These are phyloP conservation scores for Xylaria telfairii DNA, from an alignment of 495 filamentous ascomycete genomes.

Conservation along the genomic window DNA sequence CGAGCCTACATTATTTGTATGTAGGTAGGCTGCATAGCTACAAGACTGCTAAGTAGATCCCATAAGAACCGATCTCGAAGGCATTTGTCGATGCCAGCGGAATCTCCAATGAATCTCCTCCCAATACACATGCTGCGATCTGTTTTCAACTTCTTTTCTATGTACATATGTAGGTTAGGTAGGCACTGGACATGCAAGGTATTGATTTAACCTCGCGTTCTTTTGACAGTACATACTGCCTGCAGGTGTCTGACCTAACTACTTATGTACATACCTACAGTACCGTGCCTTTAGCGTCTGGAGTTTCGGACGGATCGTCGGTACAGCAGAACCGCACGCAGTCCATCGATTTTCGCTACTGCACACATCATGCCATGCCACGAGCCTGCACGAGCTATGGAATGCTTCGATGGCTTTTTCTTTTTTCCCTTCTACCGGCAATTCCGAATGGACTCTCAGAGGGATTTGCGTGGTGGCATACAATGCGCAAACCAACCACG, in stretches of 20 bases:
- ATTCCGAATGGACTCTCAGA: background rate
- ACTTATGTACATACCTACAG: too few relatives aligned
- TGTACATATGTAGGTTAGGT: too few relatives aligned
- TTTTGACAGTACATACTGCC: background rate
- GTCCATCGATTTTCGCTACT: too few relatives aligned
- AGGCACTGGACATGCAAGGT: too few relatives aligned
- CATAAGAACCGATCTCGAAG: background rate
- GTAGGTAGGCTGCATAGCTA: background rate
- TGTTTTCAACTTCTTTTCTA: too few relatives aligned
- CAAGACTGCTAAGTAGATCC: background rate
- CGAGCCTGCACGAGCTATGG: too few relatives aligned
- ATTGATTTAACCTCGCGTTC: background rate
- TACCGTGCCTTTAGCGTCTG: too few relatives aligned
- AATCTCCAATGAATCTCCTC: background rate
- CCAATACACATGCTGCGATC: too few relatives aligned
- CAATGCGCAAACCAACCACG: background rate
- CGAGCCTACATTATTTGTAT: background rate
- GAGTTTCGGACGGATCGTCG: background rate
- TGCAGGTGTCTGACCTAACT: too few relatives aligned
- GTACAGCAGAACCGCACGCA: background rate
- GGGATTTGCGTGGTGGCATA: background rate
- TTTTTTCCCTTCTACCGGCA: background rate
- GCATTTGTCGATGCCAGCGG: background rate
- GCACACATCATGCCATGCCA: background rate
- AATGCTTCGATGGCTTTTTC: background rate